Percentiles rank a stretch among this genome's conserved stretches.
These are phyloP conservation scores for Escovopsis sp. DNA, from an alignment of 2,329 filamentous ascomycete genomes.

Conservation along the genomic window DNA sequence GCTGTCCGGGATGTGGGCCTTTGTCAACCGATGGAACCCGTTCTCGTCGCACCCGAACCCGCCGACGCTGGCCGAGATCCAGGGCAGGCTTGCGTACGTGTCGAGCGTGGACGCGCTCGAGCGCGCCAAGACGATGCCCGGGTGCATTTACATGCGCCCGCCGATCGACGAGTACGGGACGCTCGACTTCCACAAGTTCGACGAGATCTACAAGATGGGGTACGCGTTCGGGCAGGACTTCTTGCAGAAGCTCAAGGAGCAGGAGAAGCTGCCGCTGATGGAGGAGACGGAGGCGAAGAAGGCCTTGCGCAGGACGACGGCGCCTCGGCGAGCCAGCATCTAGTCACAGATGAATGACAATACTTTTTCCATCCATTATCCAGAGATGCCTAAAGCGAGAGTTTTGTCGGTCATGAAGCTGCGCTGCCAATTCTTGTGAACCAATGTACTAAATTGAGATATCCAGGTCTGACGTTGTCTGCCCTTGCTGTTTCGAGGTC, in stretches of 20 bases:
- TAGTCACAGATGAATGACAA: slow-evolving; percentile 15
- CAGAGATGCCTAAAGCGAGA: too few species aligned
- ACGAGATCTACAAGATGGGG: slow-evolving; percentile 86
- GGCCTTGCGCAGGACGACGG: slow-evolving; percentile 62
- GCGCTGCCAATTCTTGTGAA: too few species aligned
- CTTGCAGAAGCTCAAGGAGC: slow-evolving; percentile 58
- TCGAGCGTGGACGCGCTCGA: slow-evolving; percentile 89
- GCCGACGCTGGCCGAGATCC: slow-evolving; percentile 88
- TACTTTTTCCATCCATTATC: too few species aligned
- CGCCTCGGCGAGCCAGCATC: slow-evolving; percentile 64
- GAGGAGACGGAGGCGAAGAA: slow-evolving; percentile 67
- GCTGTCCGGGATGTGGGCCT: slow-evolving; percentile 87
- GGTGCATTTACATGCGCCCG: slow-evolving; percentile 92
- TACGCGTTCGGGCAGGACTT: slow-evolving; percentile 76
- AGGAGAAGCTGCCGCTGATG: slow-evolving; percentile 57
- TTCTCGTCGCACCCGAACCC: slow-evolving; percentile 82
- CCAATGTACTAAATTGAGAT: neutral
- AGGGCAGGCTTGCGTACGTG: slow-evolving; percentile 87
- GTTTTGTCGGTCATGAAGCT: too few species aligned
- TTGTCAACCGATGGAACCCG: slow-evolving; percentile 93
- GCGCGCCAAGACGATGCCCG: slow-evolving; percentile 76
- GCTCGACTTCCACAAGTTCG: slow-evolving; percentile 91
- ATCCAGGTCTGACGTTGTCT: neutral
- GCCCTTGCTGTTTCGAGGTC: too few species aligned
- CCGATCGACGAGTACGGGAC: slow-evolving; percentile 90